Base-by-base conservation (phyloP, 352 stramenopile genomes). In the Phytopythium litorale region DNA sequence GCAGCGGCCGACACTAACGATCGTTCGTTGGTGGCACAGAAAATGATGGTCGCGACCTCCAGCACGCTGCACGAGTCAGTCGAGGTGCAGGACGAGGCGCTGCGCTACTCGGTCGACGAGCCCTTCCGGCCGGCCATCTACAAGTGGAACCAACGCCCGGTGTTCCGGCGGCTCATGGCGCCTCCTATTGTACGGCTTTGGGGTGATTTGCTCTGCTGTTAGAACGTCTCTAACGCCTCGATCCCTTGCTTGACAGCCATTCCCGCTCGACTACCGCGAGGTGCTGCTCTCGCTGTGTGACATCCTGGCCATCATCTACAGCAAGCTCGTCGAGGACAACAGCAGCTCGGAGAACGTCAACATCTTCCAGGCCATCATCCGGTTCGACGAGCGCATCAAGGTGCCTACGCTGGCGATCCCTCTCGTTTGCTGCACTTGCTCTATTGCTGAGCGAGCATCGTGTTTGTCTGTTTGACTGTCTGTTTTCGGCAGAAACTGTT, bases 101-200 rank as follows among this genome's bases (percentile, higher is more conserved):
- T 62, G 15, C 70, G 76, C 46, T 79, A 80, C 52, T 76, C 73
- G 11, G 56, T 71, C 12, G 43, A 77, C 21, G 84, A 92, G 60
- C 75, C 86, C 3, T 91, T 91, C 30, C 70, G 76, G 1, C 79
- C 86, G 13, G 78, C 70, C 19, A 62, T 94, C 55, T 76, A 89
- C 73, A 94, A 94, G 62, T 92, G 86, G 83, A 92, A 94, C 70
- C 83, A 94, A 40, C 80, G 82, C 7, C 77, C 82, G 23, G 82
- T 91, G 15, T 94, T 86, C 38, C 81, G 83, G 0, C 80, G 82
- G 2, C 80, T 94, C 18, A 54, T 89, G 57, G 89, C 84, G 1
- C 80, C 83, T 51, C 74, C 83, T 4, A 88, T 94, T 54, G 86
- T 94, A 77, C 23, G 71, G 7, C 19, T 52, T 13, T 0, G n/a